Conservation (phyloP, 1,139 yeast species). For the Geotrichum australiense region DNA sequence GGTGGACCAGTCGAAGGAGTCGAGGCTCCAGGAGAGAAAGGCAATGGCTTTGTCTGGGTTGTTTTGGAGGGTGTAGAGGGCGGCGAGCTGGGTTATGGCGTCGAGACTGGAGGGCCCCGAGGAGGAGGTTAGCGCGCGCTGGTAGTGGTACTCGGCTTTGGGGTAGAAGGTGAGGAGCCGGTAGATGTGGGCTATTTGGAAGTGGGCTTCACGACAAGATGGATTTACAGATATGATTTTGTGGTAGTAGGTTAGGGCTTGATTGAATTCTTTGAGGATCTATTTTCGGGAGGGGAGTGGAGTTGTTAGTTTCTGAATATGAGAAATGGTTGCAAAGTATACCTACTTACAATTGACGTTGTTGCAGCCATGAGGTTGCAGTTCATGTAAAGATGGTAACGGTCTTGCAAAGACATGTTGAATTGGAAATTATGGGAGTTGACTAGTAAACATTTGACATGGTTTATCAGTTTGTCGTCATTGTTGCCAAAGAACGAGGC, state of each 20-base stretch:
- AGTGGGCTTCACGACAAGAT: slow-evolving; percentile 25
- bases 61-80: slow-evolving; percentile 21
- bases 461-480: slow-evolving; percentile 6
- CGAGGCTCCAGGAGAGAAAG: slow-evolving; percentile 18
- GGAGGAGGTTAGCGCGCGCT: slow-evolving; percentile 22
- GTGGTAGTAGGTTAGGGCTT: slow-evolving; percentile 16
- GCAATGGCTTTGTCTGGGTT: slow-evolving; percentile 23
- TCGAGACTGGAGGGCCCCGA: slow-evolving; percentile 22
- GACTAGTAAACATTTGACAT: slow-evolving; percentile 14
- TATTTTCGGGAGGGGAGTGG: neutral
- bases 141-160: slow-evolving; percentile 24
- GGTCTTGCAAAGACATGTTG: slow-evolving; percentile 2
- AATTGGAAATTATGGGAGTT: slow-evolving; percentile 9
- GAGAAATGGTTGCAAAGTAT: neutral
- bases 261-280: slow-evolving; percentile 17
- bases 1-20: slow-evolving; percentile 7
- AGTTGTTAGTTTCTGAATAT: neutral
- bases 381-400: slow-evolving; percentile 19
- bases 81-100: slow-evolving; percentile 27
- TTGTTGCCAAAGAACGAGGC: slow-evolving; percentile 8
- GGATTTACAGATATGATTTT: slow-evolving; percentile 18
- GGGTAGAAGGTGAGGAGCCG: slow-evolving; percentile 18
- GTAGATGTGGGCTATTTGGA: slow-evolving; percentile 24
- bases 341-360: slow-evolving; percentile 25
- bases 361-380: slow-evolving; percentile 28